Conservation (phyloP, 1,284 basidiomycete genomes). For the Athelia sp. region DNA sequence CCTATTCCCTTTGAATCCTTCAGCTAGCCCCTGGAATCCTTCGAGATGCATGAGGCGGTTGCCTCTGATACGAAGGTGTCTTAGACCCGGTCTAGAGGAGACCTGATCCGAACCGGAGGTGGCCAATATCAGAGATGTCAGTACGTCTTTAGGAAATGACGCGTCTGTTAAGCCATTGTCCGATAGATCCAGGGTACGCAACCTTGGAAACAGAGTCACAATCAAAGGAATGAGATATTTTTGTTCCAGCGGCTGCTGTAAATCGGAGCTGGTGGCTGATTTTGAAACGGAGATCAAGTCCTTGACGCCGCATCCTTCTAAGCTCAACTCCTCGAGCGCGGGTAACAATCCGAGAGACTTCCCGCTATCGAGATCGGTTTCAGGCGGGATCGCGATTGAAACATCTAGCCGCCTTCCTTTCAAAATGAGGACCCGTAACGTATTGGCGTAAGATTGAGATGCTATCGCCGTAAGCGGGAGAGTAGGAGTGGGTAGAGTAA, state of each 20-base stretch:
- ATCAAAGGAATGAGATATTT: conserved; percentile 45
- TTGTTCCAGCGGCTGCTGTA: conserved; percentile 36
- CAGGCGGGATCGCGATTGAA: conserved; percentile 48
- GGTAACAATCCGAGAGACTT: conserved; percentile 39
- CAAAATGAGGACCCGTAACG: conserved; percentile 57
- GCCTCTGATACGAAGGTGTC: conserved; percentile 60
- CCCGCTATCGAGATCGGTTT: conserved; percentile 23
- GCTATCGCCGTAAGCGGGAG: conserved; percentile 60
- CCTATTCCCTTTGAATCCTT: conserved; percentile 58
- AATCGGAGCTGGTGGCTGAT: conserved; percentile 28
- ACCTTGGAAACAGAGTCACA: conserved; percentile 59
- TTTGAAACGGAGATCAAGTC: conserved; percentile 46
- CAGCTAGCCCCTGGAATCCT: conserved; percentile 54
- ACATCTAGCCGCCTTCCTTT: conserved; percentile 61
- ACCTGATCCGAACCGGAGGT: conserved; percentile 16
- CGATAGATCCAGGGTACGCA: conserved; percentile 66
- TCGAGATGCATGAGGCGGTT: conserved; percentile 58
- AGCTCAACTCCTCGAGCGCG: conserved; percentile 59
- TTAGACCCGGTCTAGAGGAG: conserved; percentile 47
- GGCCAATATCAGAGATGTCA: conserved; percentile 47
- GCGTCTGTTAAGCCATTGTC: conserved; percentile 61
- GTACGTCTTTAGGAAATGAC: conserved; percentile 38
- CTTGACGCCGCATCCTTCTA: conserved; percentile 65
- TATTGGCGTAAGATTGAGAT: conserved; percentile 54
- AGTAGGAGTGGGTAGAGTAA: conserved; percentile 60